These are phyloP conservation scores for maize (Zea mays) DNA, from an alignment of 176 grass and related monocot species.

Conservation along the genomic window Zm-B73-REFERENCE-NAM-5.0 NC_050098.1:230306501-230307000, in stretches of 20 bases:
- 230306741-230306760: conserved; percentile 75
- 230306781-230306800: conserved; percentile 73
- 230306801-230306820: conserved; percentile 54
- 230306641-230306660: conserved; percentile 90
- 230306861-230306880: conserved; percentile 63
- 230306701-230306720: conserved; percentile 92
- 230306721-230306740: conserved; percentile 76
- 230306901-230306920: conserved; percentile 62
- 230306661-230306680: conserved; percentile 84
- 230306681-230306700: conserved; percentile 90
- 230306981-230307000: conserved; percentile 75
- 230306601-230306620: conserved; percentile 65
- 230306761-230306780: conserved; percentile 81
- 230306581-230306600: conserved; percentile 95
- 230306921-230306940: conserved; percentile 66
- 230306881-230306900: conserved; percentile 66
- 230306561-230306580: conserved; percentile 88
- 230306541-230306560: conserved; percentile 22
- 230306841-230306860: conserved; percentile 67
- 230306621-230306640: conserved; percentile 77
- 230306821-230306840: conserved; percentile 76
- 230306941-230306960: conserved; percentile 70
- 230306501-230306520: conserved; percentile 78
- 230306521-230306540: conserved; percentile 72
- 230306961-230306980: conserved; percentile 49